phyloP scores from a whole-genome alignment of 129 eudicot genomes.

The Tanacetum coccineum region DNA sequence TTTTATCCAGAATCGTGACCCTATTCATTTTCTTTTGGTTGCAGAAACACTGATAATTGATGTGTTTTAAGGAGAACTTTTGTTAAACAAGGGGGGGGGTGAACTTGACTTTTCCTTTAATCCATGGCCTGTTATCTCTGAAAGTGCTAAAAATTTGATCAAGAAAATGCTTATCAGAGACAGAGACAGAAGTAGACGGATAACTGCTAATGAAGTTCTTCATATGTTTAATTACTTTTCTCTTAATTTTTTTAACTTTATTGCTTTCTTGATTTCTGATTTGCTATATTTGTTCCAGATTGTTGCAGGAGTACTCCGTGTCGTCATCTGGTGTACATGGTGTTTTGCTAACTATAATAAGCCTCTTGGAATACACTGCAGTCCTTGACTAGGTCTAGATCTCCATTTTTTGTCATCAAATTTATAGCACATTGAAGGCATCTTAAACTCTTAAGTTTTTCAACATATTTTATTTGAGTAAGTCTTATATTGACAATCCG shows the following conservation, averaged over 20 bases:
- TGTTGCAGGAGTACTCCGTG: conserved; percentile 76
- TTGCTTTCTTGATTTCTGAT: conserved; percentile 7
- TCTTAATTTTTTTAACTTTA: too few relatives aligned
- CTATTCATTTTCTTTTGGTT: too few relatives aligned
- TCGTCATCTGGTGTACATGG: conserved; percentile 62
- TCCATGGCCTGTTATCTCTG: conserved; percentile 81
- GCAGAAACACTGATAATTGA: conserved; percentile 64
- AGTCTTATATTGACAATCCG: too few relatives aligned
- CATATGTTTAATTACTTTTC: conserved; percentile 38
- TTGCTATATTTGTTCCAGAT: background rate
- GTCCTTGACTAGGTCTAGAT: conserved; percentile 60
- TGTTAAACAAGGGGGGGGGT: too few relatives aligned
- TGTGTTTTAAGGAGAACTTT: conserved; percentile 59
- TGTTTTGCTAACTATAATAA: too few relatives aligned
- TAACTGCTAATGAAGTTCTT: conserved; percentile 69
- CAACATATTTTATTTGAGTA: too few relatives aligned
- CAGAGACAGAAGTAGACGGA: conserved; percentile 54
- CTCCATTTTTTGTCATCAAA: too few relatives aligned
- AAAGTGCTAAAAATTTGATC: conserved; percentile 69
- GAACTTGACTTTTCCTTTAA: conserved; percentile 59
- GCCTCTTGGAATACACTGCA: conserved; percentile 82
- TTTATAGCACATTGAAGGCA: too few relatives aligned
- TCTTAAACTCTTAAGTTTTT: too few relatives aligned
- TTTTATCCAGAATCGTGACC: too few relatives aligned
- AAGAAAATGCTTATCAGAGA: conserved; percentile 60